phyloP scores from a whole-genome alignment of 2,329 filamentous ascomycete genomes.

The Calonectria ilicicola region DNA sequence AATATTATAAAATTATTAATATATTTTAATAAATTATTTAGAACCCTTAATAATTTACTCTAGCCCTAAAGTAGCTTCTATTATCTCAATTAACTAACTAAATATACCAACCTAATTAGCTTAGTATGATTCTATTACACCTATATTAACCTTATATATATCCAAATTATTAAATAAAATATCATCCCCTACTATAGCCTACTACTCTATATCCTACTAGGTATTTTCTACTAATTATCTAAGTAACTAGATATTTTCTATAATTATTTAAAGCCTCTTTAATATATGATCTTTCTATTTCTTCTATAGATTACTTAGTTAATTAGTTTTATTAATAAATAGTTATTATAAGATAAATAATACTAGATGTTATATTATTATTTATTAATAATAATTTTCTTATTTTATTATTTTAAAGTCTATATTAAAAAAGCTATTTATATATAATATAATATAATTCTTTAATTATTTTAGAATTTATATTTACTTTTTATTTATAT shows the following conservation, averaged over 20 bases:
- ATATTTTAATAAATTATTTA: neutral
- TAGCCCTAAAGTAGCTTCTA: no score
- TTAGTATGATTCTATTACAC: no score
- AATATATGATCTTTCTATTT: neutral
- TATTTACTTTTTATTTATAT: neutral
- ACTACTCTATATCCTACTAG: neutral
- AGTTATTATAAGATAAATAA: neutral
- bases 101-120: neutral
- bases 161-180: neutral
- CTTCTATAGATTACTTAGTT: neutral
- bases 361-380: neutral
- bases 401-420: neutral
- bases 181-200: neutral
- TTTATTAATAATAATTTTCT: neutral
- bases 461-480: neutral
- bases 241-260: no score
- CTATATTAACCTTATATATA: neutral
- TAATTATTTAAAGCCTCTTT: neutral
- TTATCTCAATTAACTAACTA: no score
- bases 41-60: no score
- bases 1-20: neutral
- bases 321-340: neutral
- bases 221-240: neutral
- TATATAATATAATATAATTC: neutral
- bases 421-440: neutral